phyloP scores from a whole-genome alignment of 1,284 basidiomycete species.

The Cryptococcus sp. region DNA sequence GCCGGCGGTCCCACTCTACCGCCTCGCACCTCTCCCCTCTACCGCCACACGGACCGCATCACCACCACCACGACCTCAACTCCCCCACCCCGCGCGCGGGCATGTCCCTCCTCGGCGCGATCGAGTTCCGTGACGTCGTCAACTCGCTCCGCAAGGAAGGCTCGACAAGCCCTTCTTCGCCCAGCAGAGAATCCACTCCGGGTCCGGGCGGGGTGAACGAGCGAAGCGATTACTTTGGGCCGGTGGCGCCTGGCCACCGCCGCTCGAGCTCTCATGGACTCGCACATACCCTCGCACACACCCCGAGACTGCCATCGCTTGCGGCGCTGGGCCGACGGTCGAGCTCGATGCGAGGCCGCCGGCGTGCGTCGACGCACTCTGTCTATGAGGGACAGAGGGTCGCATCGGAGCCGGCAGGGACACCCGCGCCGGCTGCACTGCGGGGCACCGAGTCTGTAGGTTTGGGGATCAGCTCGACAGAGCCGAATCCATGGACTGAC shows the following conservation, averaged over 20 bases:
- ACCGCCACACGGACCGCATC: slow-evolving; percentile 1
- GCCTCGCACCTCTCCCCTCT: slow-evolving; percentile 1
- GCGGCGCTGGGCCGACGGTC: slow-evolving; percentile 1
- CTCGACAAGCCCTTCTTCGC: background rate
- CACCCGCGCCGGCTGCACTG: background rate
- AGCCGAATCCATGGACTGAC: slow-evolving; percentile 36
- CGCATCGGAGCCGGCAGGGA: background rate
- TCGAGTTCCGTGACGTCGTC: slow-evolving; percentile 89
- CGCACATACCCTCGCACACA: slow-evolving; percentile 10
- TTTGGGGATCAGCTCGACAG: slow-evolving; percentile 1
- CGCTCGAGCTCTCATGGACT: slow-evolving; percentile 8
- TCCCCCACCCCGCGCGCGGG: slow-evolving; percentile 40
- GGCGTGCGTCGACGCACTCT: slow-evolving; percentile 11
- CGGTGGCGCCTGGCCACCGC: slow-evolving; percentile 16
- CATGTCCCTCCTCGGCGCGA: slow-evolving; percentile 85
- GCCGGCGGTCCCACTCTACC: slow-evolving; percentile 12
- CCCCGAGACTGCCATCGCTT: background rate
- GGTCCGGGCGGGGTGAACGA: background rate
- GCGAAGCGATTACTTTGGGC: slow-evolving; percentile 23
- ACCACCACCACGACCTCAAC: slow-evolving; percentile 23
- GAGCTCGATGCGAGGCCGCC: slow-evolving; percentile 2
- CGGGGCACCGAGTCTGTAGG: background rate
- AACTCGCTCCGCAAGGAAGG: slow-evolving; percentile 62
- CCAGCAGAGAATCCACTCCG: slow-evolving; percentile 6
- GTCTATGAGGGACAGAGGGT: background rate